These are phyloP conservation scores for Hemerocallis citrina DNA, from an alignment of 106 monocot genomes.

Conservation along the genomic window DNA sequence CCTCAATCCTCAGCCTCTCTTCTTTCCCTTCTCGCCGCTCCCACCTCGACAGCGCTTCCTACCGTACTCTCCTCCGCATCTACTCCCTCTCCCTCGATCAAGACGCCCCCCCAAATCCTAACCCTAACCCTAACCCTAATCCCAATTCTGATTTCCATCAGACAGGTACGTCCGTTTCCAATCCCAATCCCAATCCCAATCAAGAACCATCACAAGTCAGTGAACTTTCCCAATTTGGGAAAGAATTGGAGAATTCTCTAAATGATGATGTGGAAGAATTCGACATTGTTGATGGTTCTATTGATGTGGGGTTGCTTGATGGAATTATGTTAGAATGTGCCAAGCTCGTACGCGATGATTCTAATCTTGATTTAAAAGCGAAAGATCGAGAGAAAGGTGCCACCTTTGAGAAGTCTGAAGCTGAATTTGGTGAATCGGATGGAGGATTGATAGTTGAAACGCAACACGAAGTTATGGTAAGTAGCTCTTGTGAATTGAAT, in stretches of 20 bases:
- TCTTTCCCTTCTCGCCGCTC: slow-evolving; percentile 4
- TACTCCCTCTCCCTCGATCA: slow-evolving; percentile 37
- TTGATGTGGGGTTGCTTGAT: background rate
- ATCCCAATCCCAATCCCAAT: background rate
- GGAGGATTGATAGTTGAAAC: background rate
- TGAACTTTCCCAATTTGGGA: no score
- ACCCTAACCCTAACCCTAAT: background rate
- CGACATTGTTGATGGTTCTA: background rate
- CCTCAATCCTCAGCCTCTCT: background rate
- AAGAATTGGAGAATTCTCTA: background rate
- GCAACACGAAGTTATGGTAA: background rate
- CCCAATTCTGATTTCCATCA: background rate
- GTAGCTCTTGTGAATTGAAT: background rate
- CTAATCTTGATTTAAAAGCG: no score
- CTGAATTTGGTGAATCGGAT: background rate
- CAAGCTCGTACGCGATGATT: no score
- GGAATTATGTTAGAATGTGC: background rate
- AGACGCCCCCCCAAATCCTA: background rate
- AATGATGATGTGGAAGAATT: background rate
- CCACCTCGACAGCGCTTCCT: slow-evolving; percentile 61
- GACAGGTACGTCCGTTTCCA: no score
- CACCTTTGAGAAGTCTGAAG: no score
- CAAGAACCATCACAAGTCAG: no score
- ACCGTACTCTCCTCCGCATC: slow-evolving; percentile 50
- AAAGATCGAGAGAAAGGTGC: no score